These are phyloP conservation scores for Pestalotiopsis sp. DNA, from an alignment of 2,329 filamentous ascomycete genomes.

Conservation along the genomic window DNA sequence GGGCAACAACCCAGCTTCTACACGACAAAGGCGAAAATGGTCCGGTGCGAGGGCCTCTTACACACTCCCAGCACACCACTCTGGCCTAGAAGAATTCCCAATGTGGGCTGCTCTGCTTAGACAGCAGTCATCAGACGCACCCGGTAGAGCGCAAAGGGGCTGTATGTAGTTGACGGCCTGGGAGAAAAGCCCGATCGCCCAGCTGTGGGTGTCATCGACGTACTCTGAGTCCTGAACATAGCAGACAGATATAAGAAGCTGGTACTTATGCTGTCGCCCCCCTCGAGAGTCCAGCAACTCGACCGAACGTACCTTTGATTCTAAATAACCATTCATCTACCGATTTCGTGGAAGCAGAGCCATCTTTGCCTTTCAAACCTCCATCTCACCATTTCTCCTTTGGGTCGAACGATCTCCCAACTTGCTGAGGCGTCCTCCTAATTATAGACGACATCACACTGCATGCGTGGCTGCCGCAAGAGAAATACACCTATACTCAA, in stretches of 20 bases:
- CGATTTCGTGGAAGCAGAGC: neutral
- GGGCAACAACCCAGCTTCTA: conserved; percentile 12
- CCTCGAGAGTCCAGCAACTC: conserved; percentile 21
- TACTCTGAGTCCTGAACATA: neutral
- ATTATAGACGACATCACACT: conserved; percentile 9
- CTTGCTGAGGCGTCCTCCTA: neutral
- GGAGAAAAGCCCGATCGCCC: neutral
- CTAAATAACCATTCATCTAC: neutral
- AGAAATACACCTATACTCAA: conserved; percentile 22
- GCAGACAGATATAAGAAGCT: conserved; percentile 18
- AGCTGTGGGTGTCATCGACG: conserved; percentile 8
- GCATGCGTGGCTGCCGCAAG: conserved; percentile 11
- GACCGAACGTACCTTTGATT: conserved; percentile 20
- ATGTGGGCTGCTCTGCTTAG: conserved; percentile 14
- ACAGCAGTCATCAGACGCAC: conserved; percentile 35
- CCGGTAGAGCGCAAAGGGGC: conserved; percentile 19
- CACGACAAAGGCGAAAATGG: conserved; percentile 19
- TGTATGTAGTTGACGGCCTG: neutral
- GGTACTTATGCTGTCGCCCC: conserved; percentile 13
- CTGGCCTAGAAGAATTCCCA: conserved; percentile 14
- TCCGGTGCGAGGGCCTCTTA: conserved; percentile 27
- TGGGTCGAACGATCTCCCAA: neutral
- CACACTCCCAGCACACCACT: conserved; percentile 31
- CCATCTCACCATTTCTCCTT: neutral
- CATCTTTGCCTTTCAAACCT: neutral